Percentiles rank a stretch among this genome's conserved stretches.
Conservation (phyloP, 1,139 yeast genomes). For the Saccharomyces hybrid region DNA sequence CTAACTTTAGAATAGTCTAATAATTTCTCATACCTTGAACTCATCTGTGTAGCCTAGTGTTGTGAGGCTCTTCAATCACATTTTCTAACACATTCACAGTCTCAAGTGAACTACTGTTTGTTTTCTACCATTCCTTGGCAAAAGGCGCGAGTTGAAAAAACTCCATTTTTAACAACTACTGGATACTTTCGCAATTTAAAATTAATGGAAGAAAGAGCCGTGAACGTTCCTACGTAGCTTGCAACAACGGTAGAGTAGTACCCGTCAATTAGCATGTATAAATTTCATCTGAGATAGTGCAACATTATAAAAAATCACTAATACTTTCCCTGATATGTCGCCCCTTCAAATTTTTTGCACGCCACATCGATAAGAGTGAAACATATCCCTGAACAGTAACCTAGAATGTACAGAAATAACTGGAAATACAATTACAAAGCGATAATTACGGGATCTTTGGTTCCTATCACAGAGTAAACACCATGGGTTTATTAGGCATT, state of each 20-base stretch:
- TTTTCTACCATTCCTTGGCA: background rate
- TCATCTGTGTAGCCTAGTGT: background rate
- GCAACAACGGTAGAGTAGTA: background rate
- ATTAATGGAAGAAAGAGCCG: background rate
- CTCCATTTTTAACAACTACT: background rate
- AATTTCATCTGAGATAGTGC: background rate
- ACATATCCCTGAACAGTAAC: background rate
- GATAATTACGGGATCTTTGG: background rate
- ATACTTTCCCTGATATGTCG: background rate
- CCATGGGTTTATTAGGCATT: background rate
- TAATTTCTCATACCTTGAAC: background rate
- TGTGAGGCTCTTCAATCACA: background rate
- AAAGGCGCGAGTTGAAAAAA: background rate
- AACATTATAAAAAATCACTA: no score
- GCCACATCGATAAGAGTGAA: background rate
- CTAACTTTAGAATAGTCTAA: background rate
- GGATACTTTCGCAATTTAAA: background rate
- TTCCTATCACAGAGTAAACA: background rate
- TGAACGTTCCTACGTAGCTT: background rate
- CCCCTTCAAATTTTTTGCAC: background rate
- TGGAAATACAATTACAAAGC: background rate
- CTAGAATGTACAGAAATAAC: background rate
- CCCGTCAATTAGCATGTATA: background rate
- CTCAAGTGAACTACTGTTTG: background rate
- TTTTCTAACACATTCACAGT: background rate